phyloP scores from a whole-genome alignment of 2,329 filamentous ascomycete species.

The Hymenoscyphus fraxineus region DNA sequence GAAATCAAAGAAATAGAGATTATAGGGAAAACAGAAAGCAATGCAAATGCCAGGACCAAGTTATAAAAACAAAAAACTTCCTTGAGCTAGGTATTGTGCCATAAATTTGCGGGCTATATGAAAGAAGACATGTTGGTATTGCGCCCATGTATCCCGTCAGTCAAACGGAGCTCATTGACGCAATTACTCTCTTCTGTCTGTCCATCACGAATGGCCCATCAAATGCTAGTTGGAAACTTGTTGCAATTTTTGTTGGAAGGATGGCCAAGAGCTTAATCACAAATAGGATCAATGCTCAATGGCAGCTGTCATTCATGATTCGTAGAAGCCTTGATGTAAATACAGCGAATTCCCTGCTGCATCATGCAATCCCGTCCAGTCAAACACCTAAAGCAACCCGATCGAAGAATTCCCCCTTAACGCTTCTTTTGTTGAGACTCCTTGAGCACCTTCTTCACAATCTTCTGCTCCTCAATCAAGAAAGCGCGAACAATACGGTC shows the following conservation, averaged over 20 bases:
- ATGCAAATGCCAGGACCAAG: too few species aligned
- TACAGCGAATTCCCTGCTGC: constrained; percentile 35
- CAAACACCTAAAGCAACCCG: constrained; percentile 35
- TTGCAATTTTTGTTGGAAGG: neutral
- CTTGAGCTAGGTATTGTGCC: too few species aligned
- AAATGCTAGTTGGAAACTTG: neutral
- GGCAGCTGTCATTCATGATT: constrained; percentile 32
- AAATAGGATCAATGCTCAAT: constrained; percentile 12
- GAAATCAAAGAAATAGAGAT: too few species aligned
- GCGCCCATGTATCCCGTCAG: neutral
- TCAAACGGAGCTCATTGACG: neutral
- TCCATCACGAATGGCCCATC: neutral
- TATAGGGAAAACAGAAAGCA: too few species aligned
- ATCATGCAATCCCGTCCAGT: constrained; percentile 34
- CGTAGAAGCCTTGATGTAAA: constrained; percentile 32
- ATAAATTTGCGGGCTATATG: neutral
- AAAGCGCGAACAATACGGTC: constrained; percentile 97
- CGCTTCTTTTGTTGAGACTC: constrained; percentile 72
- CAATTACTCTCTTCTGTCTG: neutral
- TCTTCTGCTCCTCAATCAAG: constrained; percentile 99
- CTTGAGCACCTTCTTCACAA: constrained; percentile 99
- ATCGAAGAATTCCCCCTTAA: constrained; percentile 29
- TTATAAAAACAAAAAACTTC: too few species aligned
- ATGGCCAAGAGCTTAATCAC: neutral
- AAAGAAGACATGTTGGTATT: neutral